Evolutionary conservation across 441 rosid genomes (phyloP).

Genomic region (Aleurites moluccanus): DNA sequence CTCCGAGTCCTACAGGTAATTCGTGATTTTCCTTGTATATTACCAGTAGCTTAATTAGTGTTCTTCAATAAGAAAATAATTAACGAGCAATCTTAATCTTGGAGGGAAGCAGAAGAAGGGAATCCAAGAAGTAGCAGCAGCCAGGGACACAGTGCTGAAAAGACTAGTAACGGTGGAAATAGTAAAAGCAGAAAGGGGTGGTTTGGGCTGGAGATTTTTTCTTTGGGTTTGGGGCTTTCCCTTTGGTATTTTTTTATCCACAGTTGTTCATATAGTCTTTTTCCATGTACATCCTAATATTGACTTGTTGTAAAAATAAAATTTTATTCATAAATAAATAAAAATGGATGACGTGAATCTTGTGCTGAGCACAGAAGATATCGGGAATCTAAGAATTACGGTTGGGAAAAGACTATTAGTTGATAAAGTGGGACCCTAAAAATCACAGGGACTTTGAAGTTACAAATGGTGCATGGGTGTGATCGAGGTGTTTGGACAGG

Average conservation of each 20-base stretch:
- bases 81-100: not conserved
- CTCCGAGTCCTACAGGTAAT: conserved; percentile 26
- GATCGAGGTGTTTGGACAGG: too few species aligned
- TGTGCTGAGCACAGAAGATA: too few species aligned
- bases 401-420: not conserved
- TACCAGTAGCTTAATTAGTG: too few species aligned
- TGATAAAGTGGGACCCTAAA: not conserved
- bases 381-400: not conserved
- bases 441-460: too few species aligned
- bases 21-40: not conserved
- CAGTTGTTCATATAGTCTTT: not conserved
- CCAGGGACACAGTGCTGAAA: conserved; percentile 24
- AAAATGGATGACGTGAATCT: not conserved
- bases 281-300: not conserved
- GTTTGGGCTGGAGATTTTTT: conserved; percentile 25
- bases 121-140: conserved; percentile 14
- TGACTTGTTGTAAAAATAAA: not conserved
- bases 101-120: not conserved
- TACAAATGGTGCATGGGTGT: too few species aligned
- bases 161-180: conserved; percentile 24
- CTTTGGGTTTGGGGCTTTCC: conserved; percentile 8
- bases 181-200: conserved; percentile 18
- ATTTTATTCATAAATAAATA: not conserved
- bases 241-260: conserved; percentile 11
- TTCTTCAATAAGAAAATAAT: too few species aligned